phyloP scores from a whole-genome alignment of 140 eudicot species.

The Stevia rebaudiana region DNA sequence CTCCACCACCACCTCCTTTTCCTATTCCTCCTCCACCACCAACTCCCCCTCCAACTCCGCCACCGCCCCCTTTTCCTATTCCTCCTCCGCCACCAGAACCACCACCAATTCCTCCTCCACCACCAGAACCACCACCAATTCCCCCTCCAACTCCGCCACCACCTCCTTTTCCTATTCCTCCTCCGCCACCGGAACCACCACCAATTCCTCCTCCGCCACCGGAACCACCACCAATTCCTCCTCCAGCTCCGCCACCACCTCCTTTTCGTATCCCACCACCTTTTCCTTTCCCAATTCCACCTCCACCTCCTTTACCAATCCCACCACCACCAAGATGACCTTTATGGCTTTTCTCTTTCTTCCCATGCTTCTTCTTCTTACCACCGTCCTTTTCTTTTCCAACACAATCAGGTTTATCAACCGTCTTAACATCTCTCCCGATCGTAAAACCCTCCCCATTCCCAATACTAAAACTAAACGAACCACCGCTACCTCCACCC shows the following conservation, averaged over 20 bases:
- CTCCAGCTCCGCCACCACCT: neutral
- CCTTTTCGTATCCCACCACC: conserved; percentile 9
- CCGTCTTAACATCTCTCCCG: conserved; percentile 22
- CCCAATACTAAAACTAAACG: conserved; percentile 39
- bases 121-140: conserved; percentile 19
- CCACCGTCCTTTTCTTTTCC: conserved; percentile 36
- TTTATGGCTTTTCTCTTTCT: conserved; percentile 28
- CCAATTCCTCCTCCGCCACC: conserved; percentile 13
- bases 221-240: neutral
- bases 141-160: conserved; percentile 24
- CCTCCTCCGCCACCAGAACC: conserved; percentile 15
- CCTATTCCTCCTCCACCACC: conserved; percentile 23
- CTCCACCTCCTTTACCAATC: conserved; percentile 7
- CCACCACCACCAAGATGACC: conserved; percentile 23
- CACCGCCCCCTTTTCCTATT: too few species aligned
- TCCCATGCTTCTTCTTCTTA: conserved; percentile 22
- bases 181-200: conserved; percentile 8
- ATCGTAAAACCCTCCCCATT: conserved; percentile 36
- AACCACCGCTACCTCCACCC: conserved; percentile 29
- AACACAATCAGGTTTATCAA: conserved; percentile 40
- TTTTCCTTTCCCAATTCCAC: conserved; percentile 17
- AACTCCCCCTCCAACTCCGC: conserved; percentile 1
- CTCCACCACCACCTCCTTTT: conserved; percentile 17
- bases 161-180: conserved; percentile 17
- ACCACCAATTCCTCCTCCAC: conserved; percentile 12